Percentiles rank a stretch among this genome's conserved stretches.
Evolutionary conservation across 495 filamentous ascomycete genomes (phyloP).

Genomic region (Extremus antarcticus): DNA sequence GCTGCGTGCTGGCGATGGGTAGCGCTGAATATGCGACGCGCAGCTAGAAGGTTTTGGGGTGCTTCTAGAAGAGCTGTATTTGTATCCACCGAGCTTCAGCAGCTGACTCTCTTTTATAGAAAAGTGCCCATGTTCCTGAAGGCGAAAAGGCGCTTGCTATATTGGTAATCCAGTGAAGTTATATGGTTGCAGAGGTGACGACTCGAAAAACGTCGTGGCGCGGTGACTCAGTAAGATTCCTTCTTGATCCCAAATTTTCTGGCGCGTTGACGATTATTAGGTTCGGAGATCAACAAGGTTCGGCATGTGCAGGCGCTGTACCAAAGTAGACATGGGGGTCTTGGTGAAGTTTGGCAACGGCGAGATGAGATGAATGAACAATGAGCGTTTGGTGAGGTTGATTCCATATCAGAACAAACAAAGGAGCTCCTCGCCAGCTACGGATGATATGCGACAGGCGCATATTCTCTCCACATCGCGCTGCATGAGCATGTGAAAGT

Average conservation of each 20-base stretch:
- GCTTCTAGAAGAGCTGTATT: neutral
- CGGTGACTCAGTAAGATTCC: neutral
- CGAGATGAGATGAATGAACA: too few species aligned
- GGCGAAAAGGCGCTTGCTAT: neutral
- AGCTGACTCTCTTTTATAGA: neutral
- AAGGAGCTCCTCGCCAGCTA: too few species aligned
- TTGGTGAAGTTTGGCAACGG: neutral
- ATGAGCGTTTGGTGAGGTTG: too few species aligned
- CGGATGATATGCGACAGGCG: too few species aligned
- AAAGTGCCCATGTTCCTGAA: neutral
- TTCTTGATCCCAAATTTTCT: neutral
- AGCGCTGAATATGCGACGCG: neutral
- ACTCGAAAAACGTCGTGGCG: neutral
- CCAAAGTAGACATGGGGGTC: too few species aligned
- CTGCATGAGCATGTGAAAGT: too few species aligned
- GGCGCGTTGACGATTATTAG: neutral
- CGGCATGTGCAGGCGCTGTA: too few species aligned
- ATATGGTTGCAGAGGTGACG: neutral
- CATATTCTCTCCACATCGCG: too few species aligned
- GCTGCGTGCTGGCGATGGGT: neutral
- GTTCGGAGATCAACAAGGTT: neutral
- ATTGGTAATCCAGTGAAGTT: neutral
- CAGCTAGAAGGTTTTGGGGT: neutral
- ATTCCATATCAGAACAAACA: too few species aligned
- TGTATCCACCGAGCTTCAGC: neutral